These are phyloP conservation scores for Lentinula sp. DNA, from an alignment of 768 basidiomycete species.

Conservation along the genomic window DNA sequence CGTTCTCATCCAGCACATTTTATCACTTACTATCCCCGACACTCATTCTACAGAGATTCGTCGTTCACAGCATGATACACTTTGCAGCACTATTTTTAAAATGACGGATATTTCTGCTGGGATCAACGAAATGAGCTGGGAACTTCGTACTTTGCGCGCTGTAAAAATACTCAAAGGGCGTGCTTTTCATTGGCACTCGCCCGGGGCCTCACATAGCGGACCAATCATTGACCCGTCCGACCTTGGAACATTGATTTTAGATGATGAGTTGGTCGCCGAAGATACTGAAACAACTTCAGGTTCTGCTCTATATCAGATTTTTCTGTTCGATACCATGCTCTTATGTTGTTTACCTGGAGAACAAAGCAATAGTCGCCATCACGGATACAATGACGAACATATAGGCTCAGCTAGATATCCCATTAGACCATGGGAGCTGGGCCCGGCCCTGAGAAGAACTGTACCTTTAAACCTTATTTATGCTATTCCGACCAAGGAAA, in stretches of 20 bases:
- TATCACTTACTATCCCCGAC: background rate
- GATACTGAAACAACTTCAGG: slow-evolving; percentile 10
- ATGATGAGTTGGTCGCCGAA: slow-evolving; percentile 25
- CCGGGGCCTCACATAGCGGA: slow-evolving; percentile 6
- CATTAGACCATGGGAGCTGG: slow-evolving; percentile 30
- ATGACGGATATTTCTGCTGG: slow-evolving; percentile 24
- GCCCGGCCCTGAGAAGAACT: slow-evolving; percentile 24
- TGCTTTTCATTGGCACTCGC: slow-evolving; percentile 18
- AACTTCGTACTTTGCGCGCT: slow-evolving; percentile 28
- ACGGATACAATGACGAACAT: slow-evolving; percentile 8
- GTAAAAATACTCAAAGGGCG: slow-evolving; percentile 20
- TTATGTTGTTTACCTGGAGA: slow-evolving; percentile 25
- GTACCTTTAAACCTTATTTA: slow-evolving; percentile 22
- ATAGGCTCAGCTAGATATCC: slow-evolving; percentile 19
- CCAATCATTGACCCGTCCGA: slow-evolving; percentile 14
- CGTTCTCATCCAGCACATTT: background rate
- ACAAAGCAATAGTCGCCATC: background rate
- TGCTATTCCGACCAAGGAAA: slow-evolving; percentile 21
- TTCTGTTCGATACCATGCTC: slow-evolving; percentile 29
- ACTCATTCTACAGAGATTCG: background rate
- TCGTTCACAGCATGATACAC: slow-evolving; percentile 20
- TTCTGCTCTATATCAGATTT: slow-evolving; percentile 19
- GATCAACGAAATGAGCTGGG: slow-evolving; percentile 30
- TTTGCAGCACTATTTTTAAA: slow-evolving; percentile 25
- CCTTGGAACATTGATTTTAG: slow-evolving; percentile 26